Base-by-base conservation (phyloP, 345 rosid species). In the Eucalyptus camaldulensis region DNA sequence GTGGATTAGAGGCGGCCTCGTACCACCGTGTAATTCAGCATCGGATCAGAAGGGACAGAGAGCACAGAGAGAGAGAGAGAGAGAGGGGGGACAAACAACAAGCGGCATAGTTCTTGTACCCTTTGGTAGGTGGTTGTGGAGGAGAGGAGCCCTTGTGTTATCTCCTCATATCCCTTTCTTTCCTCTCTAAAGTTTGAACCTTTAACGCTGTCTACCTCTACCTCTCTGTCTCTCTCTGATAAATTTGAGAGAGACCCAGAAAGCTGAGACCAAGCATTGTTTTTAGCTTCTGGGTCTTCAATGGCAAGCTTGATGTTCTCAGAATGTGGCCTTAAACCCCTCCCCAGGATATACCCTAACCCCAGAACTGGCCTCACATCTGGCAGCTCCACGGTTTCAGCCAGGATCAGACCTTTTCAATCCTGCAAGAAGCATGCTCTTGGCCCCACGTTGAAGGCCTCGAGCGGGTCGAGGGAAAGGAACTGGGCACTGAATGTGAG, bases 311-410 rank as follows among this genome's bases (percentile, higher is more conserved):
- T 92, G 92, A 92, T 95, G 56, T 87, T 95, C 60, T 93, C 97
- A 88, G 96, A 95, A 95, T 95, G 96, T 93, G 96, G 98, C 16
- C 86, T 95, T 89, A 94, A 93, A 91, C 96, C 97, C 45, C 95
- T 94, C 54, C 98, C 98, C 87, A 89, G 91, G 86, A 33, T 93
- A 90, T 92, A 90, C 89, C 53, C 94, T 13, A 87, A 88, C 90
- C 95, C 92, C 91, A 90, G 92, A 92, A 90, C 92, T 90, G 94
- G 88, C 85, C 33, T 89, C 31, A 3, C 90, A 62, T 89, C 93
- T 76, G 7, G 85, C 85, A 40, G 85, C 29, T 3, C 47, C 85
- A 11, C 47, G 7, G 85, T 22, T 76, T 76, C 86, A 49, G 86
- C 87, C 87, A 93, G 91, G 86, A 83, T 88, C 89, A 89, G 90